Evolutionary conservation across 1,284 basidiomycete species (phyloP).

Genomic region (Ceraceosorus bombacis): DNA sequence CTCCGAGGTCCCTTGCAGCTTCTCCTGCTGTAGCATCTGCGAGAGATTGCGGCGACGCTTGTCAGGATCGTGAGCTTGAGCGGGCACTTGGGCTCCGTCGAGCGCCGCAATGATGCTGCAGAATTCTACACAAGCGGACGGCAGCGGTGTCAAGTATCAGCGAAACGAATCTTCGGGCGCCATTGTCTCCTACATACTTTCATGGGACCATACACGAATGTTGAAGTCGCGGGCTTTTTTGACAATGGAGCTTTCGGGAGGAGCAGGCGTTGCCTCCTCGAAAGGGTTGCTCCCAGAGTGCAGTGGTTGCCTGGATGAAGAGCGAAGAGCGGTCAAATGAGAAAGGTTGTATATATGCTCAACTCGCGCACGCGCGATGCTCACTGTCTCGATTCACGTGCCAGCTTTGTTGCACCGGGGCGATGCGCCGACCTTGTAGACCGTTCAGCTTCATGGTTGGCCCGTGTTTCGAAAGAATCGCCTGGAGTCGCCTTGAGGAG

Average conservation of each 20-base stretch:
- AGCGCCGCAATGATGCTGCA: not conserved
- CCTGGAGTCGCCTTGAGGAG: no score
- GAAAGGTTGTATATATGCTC: not conserved
- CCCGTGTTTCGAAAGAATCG: no score
- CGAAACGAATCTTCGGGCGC: not conserved
- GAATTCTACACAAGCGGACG: not conserved
- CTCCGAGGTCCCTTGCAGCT: constrained; percentile 76
- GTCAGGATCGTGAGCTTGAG: not conserved
- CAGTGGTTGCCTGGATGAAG: constrained; percentile 16
- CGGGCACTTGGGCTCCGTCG: not conserved
- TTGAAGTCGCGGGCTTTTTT: constrained; percentile 67
- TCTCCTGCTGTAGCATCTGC: constrained; percentile 74
- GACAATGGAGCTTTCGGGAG: constrained; percentile 57
- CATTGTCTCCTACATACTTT: constrained; percentile 23
- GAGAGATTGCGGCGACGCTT: constrained; percentile 45
- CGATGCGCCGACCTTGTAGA: constrained; percentile 16
- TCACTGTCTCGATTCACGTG: no score
- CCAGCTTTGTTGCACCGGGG: not conserved
- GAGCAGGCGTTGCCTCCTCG: constrained; percentile 29
- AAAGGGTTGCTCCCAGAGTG: constrained; percentile 46
- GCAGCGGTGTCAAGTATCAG: constrained; percentile 2
- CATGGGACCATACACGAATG: constrained; percentile 80
- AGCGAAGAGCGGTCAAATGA: not conserved
- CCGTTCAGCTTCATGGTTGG: not conserved
- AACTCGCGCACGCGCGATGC: no score